Evolutionary conservation across 192 early-diverging fungal genomes (phyloP), one percentile per base, ranked within the genome.

Genomic region (Piromyces sp.): DNA sequence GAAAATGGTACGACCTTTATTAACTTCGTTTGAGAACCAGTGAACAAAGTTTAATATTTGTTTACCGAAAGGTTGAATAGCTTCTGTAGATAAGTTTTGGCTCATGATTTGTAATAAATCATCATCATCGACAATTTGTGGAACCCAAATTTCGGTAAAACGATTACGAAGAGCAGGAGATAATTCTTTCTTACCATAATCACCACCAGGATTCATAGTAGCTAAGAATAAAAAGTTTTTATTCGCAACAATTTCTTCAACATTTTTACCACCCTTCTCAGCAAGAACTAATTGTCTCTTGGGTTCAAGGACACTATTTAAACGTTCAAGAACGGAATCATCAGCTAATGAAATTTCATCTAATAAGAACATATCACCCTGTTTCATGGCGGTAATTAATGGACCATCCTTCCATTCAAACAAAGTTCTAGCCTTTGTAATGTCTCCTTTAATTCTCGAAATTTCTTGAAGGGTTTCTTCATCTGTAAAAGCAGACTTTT

Each of bases 151-250:
- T 85, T 99, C 97, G 11, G 96, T 97, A 83, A 99, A 99, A 80
- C 97, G 93, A 87, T 99, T 99, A 42, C 97, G 91, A 80, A 99
- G 90, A 13, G 97, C 97, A 38, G 97, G 97, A 16, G 94, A 96
- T 22, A 99, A 90, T 85, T 99, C 97, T 84, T 97, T 97, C 87
- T 99, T 99, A 58, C 97, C 97, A 85, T 96, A 98, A 86, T 99
- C 97, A 79, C 97, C 97, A 40, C 97, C 97, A 7, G 97, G 97
- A 86, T 99, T 99, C 97, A 99, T 99, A 5, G 97, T 99, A 3
- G 97, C 96, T 22, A 97, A 86, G 86, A 99, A 97, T 80, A 92
- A 92, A 87, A 99, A 99, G 15, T 90, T 91, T 9, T 87, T 85
- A 13, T 82, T 85, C 0, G 90, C 96, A 15, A 86, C 85, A 80